Percentiles rank a stretch among this genome's conserved stretches.
These are phyloP conservation scores for Pyropia haitanensis DNA, from an alignment of 23 red algal genomes.

Conservation along the genomic window DNA sequence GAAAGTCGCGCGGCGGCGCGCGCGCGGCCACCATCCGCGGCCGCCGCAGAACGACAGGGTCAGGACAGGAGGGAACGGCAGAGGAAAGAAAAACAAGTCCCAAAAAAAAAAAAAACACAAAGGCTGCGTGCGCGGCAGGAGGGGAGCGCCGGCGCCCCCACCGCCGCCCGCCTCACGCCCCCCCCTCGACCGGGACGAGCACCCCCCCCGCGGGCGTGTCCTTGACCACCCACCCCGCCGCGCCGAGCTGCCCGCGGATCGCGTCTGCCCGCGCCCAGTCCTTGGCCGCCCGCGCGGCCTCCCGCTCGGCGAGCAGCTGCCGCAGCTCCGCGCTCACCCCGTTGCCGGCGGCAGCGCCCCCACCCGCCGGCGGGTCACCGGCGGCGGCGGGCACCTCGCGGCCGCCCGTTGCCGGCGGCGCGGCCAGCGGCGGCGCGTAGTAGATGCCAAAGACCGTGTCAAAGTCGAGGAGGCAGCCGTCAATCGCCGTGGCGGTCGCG, in stretches of 20 bases:
- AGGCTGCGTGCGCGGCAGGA: too few relatives aligned
- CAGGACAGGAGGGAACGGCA: too few relatives aligned
- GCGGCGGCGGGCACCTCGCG: neutral
- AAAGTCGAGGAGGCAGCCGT: conserved; percentile 43
- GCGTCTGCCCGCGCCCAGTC: conserved; percentile 66
- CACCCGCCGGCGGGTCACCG: neutral
- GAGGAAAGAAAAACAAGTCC: too few relatives aligned
- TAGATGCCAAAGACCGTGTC: conserved; percentile 87
- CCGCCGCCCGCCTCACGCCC: neutral
- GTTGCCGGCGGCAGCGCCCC: neutral
- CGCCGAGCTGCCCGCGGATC: conserved; percentile 54
- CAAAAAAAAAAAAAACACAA: too few relatives aligned
- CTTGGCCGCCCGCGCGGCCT: conserved; percentile 50
- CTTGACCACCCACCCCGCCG: conserved; percentile 50
- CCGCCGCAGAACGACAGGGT: too few relatives aligned
- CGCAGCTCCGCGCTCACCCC: conserved; percentile 10
- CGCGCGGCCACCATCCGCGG: too few relatives aligned
- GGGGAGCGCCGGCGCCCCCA: too few relatives aligned
- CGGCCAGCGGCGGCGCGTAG: conserved; percentile 22
- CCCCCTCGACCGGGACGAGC: conserved; percentile 35
- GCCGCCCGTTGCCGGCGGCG: too few relatives aligned
- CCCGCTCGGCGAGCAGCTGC: conserved; percentile 34
- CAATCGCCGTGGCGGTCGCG: neutral
- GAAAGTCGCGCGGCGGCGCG: too few relatives aligned
- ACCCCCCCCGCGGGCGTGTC: conserved; percentile 74